phyloP scores from a whole-genome alignment of 2,329 filamentous ascomycete species.

The Colletotrichum sp. region DNA sequence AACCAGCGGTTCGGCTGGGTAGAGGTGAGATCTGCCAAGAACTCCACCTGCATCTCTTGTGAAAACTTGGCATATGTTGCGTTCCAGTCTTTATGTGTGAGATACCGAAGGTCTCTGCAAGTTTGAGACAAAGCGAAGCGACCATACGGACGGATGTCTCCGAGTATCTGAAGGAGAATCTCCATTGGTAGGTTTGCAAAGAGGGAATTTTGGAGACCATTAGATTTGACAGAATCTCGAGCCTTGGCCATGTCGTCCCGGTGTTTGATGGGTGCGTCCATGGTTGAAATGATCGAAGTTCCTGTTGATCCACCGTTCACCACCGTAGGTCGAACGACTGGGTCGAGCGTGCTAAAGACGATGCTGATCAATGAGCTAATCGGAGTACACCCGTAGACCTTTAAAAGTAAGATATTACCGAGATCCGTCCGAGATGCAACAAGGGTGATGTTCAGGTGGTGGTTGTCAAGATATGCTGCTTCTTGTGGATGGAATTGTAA shows the following conservation, averaged over 20 bases:
- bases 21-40: background rate
- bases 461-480: no score
- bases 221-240: background rate
- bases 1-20: background rate
- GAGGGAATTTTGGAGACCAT: background rate
- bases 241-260: fast-evolving
- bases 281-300: background rate
- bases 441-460: no score
- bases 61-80: background rate
- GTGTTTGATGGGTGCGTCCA: background rate
- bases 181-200: background rate
- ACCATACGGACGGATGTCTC: background rate
- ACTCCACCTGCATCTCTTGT: background rate
- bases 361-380: no score
- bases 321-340: no score
- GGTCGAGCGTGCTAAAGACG: no score
- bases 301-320: no score
- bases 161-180: background rate
- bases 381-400: no score
- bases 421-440: no score
- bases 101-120: background rate
- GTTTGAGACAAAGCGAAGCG: background rate
- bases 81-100: background rate
- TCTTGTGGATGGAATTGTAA: no score
- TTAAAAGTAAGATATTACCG: no score